Percentiles rank a stretch among this genome's conserved stretches.
Evolutionary conservation across 352 stramenopile genomes (phyloP).

Genomic region (Blastocystis sp.): DNA sequence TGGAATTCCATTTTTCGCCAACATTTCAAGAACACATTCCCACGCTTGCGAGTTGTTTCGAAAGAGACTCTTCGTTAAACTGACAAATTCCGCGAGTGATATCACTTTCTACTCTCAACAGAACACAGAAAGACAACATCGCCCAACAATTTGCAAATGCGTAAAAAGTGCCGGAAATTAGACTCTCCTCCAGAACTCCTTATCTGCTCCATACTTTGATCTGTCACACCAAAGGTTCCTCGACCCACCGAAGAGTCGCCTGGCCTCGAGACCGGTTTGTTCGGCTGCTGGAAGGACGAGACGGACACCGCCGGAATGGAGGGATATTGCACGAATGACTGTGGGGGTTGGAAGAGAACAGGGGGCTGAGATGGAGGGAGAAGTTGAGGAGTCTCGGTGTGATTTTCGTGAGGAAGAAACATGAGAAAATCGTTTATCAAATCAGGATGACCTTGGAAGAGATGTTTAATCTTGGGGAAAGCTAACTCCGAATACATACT

Average conservation of each 20-base stretch:
- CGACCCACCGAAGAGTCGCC: background rate
- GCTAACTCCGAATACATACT: background rate
- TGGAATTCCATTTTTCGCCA: background rate
- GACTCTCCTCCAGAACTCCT: background rate
- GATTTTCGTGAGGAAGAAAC: constrained; percentile 1
- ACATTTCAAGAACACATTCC: background rate
- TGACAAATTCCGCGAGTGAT: constrained; percentile 7
- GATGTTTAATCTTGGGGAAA: background rate
- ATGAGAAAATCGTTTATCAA: background rate
- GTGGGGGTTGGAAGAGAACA: background rate
- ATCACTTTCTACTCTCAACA: background rate
- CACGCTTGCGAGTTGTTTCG: background rate
- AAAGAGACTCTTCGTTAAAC: background rate
- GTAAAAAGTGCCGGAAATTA: background rate
- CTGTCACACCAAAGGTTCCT: background rate
- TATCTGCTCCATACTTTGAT: background rate
- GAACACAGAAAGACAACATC: background rate
- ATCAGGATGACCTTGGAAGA: constrained; percentile 17
- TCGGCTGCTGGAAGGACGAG: background rate
- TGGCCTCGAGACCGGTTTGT: background rate
- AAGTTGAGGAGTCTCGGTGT: background rate
- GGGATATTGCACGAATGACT: background rate
- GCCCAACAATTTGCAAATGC: background rate
- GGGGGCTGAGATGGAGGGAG: background rate
- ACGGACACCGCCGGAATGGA: background rate